Evolutionary conservation across 352 stramenopile species (phyloP), one percentile per base, ranked within the genome.

Genomic region (Blastocystis hominis): DNA sequence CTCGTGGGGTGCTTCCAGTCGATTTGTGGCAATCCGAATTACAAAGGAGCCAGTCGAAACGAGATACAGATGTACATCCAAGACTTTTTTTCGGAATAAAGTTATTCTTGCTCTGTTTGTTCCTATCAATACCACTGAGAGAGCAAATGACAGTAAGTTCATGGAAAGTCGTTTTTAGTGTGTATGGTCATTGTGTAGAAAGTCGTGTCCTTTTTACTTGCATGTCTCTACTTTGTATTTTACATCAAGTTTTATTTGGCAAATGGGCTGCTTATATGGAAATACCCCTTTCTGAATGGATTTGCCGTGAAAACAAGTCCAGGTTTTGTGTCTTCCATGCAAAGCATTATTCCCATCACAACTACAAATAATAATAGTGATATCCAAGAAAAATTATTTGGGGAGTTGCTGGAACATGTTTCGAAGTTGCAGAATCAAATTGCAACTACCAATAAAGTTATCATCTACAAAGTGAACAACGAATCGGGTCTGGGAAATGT

Each of bases 401-500:
- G 24, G 1, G 10, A 46, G 10, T 36, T 84, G 30, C 13, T 84
- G 6, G 72, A 84, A 36, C n/a, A 36, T 13, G 44, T 84, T 30
- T n/a, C 59, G 20, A 15, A n/a, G 40, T 42, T 54, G 20, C 72
- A 84, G 20, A 66, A 10, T 13, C 66, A 68, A 36, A 66, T 84
- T 7, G 42, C 47, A 15, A 54, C 7, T 4, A 69, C 47, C 15
- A 24, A 66, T 44, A 30, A 34, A 44, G 72, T 66, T 10, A 84
- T 84, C 24, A 47, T 84, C 6, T 84, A 84, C 47, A 10, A 42
- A 44, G 30, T 64, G 30, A 84, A 84, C 46, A 3, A 17, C 66
- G 72, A 84, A 46, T 84, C 72, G n/a, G 72, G 72, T 17, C 30
- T 84, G 34, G 72, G 47, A 66, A 84, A 84, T 30, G 55, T 84